phyloP scores from a whole-genome alignment of 176 grass and related monocot species.

The Aegilops umbellulata region DNA sequence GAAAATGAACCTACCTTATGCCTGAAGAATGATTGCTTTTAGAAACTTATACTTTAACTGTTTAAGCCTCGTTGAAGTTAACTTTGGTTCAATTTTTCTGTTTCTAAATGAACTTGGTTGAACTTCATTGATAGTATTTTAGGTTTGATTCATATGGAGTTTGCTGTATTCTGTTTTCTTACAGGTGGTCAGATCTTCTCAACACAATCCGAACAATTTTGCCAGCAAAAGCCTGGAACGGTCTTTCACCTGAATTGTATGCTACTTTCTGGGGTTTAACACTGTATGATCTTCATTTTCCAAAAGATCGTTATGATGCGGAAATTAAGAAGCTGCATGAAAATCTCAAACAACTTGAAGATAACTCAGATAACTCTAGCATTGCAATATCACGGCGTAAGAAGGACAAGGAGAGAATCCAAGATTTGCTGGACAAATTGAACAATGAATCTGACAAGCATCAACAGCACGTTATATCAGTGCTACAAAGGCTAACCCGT shows the following conservation, averaged over 20 bases:
- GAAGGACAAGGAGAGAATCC: slow-evolving; percentile 98
- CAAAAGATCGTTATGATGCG: slow-evolving; percentile 88
- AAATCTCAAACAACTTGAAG: slow-evolving; percentile 93
- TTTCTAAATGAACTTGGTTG: not conserved
- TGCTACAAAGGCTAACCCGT: slow-evolving; percentile 65
- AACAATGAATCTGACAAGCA: slow-evolving; percentile 81
- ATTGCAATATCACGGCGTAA: slow-evolving; percentile 91
- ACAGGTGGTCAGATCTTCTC: slow-evolving; percentile 90
- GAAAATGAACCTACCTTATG: not conserved
- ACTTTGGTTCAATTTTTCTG: not conserved
- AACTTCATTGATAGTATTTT: slow-evolving; percentile 4
- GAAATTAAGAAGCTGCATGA: slow-evolving; percentile 90
- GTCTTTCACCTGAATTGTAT: slow-evolving; percentile 91
- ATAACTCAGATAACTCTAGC: slow-evolving; percentile 94
- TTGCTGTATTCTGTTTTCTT: slow-evolving; percentile 33
- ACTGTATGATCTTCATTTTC: slow-evolving; percentile 91
- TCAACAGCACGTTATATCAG: slow-evolving; percentile 73
- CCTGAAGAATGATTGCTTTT: not conserved
- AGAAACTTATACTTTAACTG: not conserved
- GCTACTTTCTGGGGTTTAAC: slow-evolving; percentile 97
- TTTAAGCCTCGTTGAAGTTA: not conserved
- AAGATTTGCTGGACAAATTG: slow-evolving; percentile 93
- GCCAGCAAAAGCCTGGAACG: slow-evolving; percentile 85
- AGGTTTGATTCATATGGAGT: not conserved
- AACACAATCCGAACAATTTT: slow-evolving; percentile 68